phyloP scores from a whole-genome alignment of 805 yeast genomes.

The Teunomyces cretensis region DNA sequence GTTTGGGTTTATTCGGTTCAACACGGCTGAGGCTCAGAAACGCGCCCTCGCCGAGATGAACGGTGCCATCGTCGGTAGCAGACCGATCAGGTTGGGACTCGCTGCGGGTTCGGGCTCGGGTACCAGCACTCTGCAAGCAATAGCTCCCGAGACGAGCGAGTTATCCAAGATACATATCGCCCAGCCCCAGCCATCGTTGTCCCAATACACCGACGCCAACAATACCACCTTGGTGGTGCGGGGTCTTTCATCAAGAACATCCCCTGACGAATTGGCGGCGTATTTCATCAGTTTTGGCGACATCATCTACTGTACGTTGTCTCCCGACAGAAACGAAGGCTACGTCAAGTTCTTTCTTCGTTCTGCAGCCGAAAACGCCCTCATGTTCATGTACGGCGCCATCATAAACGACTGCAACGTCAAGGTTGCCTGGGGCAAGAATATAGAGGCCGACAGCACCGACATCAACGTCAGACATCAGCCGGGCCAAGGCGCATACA shows the following conservation, averaged over 20 bases:
- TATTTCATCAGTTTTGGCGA: conserved; percentile 68
- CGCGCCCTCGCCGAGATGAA: conserved; percentile 79
- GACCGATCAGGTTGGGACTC: conserved; percentile 71
- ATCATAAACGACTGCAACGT: not conserved
- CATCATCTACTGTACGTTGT: conserved; percentile 23
- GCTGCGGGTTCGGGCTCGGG: conserved; percentile 34
- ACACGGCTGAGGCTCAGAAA: conserved; percentile 63
- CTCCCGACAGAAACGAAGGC: conserved; percentile 21
- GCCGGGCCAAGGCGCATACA: not conserved
- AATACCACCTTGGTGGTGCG: conserved; percentile 76
- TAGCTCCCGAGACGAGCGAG: conserved; percentile 10
- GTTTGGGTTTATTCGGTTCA: conserved; percentile 85
- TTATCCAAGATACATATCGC: conserved; percentile 20
- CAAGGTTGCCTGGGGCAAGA: not conserved
- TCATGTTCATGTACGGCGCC: conserved; percentile 32
- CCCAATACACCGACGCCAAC: conserved; percentile 73
- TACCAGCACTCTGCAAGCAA: conserved; percentile 20
- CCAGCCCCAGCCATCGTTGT: conserved; percentile 54
- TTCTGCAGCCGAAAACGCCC: conserved; percentile 37
- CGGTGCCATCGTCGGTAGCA: conserved; percentile 66
- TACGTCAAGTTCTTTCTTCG: conserved; percentile 28
- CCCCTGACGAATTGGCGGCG: conserved; percentile 60
- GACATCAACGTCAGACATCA: not conserved
- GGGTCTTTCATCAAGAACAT: conserved; percentile 58
- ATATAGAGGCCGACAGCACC: not conserved